These are phyloP conservation scores for Hortiboletus campestris DNA, from an alignment of 768 basidiomycete species.

Conservation along the genomic window DNA sequence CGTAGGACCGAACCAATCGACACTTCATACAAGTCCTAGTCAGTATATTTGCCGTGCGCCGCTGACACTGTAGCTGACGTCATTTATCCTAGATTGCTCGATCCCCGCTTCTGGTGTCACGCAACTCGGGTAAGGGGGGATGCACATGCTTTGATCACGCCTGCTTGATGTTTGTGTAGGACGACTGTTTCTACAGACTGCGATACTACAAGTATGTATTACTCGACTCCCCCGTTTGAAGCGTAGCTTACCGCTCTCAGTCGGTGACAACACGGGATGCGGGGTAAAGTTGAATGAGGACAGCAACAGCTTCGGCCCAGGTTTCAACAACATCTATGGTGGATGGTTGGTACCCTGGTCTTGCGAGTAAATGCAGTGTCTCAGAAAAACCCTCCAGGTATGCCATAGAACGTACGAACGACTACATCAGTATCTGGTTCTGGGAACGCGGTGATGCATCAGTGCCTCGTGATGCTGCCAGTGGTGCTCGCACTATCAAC, in stretches of 20 bases:
- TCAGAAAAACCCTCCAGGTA: conserved; percentile 27
- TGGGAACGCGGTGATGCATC: conserved; percentile 35
- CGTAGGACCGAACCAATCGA: conserved; percentile 47
- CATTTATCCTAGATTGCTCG: conserved; percentile 19
- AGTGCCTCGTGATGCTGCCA: conserved; percentile 35
- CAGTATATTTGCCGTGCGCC: conserved; percentile 1
- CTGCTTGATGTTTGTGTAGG: conserved; percentile 9
- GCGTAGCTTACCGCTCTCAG: conserved; percentile 9
- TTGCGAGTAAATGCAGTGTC: neutral
- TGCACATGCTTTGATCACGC: too few species aligned
- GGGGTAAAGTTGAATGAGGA: conserved; percentile 30
- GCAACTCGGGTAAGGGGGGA: conserved; percentile 25
- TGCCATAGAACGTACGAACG: conserved; percentile 35
- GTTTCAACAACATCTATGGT: conserved; percentile 36
- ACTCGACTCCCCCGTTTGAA: neutral
- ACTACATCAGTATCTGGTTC: conserved; percentile 40
- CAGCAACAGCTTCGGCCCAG: conserved; percentile 26
- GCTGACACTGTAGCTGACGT: neutral
- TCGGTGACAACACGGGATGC: conserved; percentile 37
- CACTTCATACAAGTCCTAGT: conserved; percentile 57
- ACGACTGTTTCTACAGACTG: conserved; percentile 24
- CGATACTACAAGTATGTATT: conserved; percentile 18
- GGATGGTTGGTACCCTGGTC: conserved; percentile 35
- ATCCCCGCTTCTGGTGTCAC: conserved; percentile 23
- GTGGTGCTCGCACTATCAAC: conserved; percentile 17